Evolutionary conservation across 805 yeast genomes (phyloP), one percentile per base, ranked within the genome.

Genomic region (Kluyveromyces wickerhamii): DNA sequence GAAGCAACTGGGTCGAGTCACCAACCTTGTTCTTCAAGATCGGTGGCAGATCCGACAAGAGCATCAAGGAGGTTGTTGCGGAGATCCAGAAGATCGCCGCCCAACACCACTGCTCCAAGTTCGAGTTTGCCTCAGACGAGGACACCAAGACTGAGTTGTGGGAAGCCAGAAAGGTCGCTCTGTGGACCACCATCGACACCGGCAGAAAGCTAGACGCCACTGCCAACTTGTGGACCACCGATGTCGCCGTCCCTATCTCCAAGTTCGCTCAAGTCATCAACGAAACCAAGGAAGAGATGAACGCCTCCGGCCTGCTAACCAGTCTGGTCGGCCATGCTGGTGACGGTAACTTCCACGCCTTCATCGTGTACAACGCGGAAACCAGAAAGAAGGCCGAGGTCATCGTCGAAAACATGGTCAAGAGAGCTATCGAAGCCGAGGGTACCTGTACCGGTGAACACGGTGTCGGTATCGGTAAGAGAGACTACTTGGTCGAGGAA

Each of bases 361-460:
- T 79, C 40, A 66, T 82, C 16, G 60, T 79, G 5, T 79, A 76
- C 54, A 67, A 66, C 29, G 72, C 74, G 0, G 69, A 70, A 14
- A 71, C 75, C 43, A 47, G 62, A 13, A 57, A 60, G 1, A 55
- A 54, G 15, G 78, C 74, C 3, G 69, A 71, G 39, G 48, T 52
- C 9, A 48, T 79, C 9, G 77, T 79, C 10, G 66, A 69, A 18
- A 63, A 71, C 33, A 76, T 84, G 80, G 81, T 80, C 31, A 50
- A 66, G 28, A 54, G 77, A 26, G 94, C 89, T 0, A 59, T 84
- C 12, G 69, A 62, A 1, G 69, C 77, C 24, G 94, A 83, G 35
- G 94, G 94, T 2, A 84, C 95, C 2, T 77, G 86, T 44, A 79
- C 87, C 4, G 94, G 94, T 22, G 94, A 84, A 50, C 94, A 84